A percentile compares a stretch with the other conserved stretches of the same genome.
Evolutionary conservation across 805 yeast genomes (phyloP).

Genomic region (Candida tallmaniae): DNA sequence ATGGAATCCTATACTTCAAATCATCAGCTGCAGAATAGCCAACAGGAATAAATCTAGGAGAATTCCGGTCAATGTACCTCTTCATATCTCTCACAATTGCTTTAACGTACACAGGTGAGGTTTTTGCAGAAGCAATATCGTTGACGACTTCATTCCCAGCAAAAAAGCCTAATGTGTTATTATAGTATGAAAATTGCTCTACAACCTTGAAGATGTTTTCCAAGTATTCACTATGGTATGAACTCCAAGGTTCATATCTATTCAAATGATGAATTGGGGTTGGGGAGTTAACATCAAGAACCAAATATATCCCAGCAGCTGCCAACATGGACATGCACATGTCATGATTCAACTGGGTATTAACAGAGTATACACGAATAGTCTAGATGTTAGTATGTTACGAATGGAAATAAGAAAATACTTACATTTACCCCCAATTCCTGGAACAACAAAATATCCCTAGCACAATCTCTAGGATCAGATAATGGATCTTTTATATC

Average conservation of each 20-base stretch:
- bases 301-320: constrained; percentile 85
- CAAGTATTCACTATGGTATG: constrained; percentile 67
- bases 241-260: constrained; percentile 91
- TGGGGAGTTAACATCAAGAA: constrained; percentile 90
- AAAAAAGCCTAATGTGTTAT: constrained; percentile 86
- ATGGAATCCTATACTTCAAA: constrained; percentile 64
- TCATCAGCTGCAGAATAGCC: constrained; percentile 98
- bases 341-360: constrained; percentile 79
- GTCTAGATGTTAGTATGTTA: constrained; percentile 37
- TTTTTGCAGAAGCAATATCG: constrained; percentile 62
- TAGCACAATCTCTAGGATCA: constrained; percentile 63
- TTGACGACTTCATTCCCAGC: constrained; percentile 91
- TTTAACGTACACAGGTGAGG: constrained; percentile 72
- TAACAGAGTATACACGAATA: constrained; percentile 80
- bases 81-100: constrained; percentile 81
- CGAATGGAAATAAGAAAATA: neutral
- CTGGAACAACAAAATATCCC: constrained; percentile 80
- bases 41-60: constrained; percentile 71
- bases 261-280: constrained; percentile 71
- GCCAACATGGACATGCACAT: constrained; percentile 89
- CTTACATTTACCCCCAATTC: constrained; percentile 68
- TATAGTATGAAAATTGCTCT: constrained; percentile 76
- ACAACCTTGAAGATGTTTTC: constrained; percentile 74
- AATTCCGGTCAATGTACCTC: constrained; percentile 53
- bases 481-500: constrained; percentile 67